These are phyloP conservation scores for Neospora caninum DNA, from an alignment of 169 alveolate genomes.

Conservation along the genomic window DNA sequence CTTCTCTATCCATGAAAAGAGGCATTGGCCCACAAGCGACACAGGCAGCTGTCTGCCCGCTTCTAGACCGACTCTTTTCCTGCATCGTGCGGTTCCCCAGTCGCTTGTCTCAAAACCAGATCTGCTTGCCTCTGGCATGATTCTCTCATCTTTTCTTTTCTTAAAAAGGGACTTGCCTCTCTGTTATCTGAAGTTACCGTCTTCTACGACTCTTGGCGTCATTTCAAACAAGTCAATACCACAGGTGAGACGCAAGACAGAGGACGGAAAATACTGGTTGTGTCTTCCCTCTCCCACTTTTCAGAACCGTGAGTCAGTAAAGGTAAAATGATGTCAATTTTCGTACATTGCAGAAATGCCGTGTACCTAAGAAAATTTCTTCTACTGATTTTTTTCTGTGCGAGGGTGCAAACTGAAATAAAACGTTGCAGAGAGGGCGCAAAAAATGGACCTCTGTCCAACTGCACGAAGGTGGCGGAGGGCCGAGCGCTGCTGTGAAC, in stretches of 20 bases:
- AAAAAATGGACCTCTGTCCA: too few relatives aligned
- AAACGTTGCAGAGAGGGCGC: too few relatives aligned
- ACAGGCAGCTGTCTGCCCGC: conserved; percentile 19
- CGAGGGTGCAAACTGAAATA: too few relatives aligned
- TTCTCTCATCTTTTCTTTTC: neutral
- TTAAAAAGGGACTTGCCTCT: neutral
- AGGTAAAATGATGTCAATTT: neutral
- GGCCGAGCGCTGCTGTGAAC: too few relatives aligned
- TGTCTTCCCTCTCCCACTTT: neutral
- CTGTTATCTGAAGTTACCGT: neutral
- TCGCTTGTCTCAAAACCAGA: neutral
- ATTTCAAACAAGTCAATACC: neutral
- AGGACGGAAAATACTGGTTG: neutral
- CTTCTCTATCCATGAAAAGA: neutral
- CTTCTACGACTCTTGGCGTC: neutral
- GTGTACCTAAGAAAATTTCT: neutral
- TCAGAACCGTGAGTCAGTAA: neutral
- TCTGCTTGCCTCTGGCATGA: neutral
- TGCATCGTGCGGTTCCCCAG: neutral
- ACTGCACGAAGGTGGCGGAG: too few relatives aligned
- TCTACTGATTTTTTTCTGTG: too few relatives aligned
- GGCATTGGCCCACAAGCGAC: neutral
- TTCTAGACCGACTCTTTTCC: conserved; percentile 5
- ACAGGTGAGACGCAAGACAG: conserved; percentile 8
- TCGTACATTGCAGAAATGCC: neutral